Evolutionary conservation across 1,284 basidiomycete species (phyloP).

Genomic region (Puccinia sorghi): DNA sequence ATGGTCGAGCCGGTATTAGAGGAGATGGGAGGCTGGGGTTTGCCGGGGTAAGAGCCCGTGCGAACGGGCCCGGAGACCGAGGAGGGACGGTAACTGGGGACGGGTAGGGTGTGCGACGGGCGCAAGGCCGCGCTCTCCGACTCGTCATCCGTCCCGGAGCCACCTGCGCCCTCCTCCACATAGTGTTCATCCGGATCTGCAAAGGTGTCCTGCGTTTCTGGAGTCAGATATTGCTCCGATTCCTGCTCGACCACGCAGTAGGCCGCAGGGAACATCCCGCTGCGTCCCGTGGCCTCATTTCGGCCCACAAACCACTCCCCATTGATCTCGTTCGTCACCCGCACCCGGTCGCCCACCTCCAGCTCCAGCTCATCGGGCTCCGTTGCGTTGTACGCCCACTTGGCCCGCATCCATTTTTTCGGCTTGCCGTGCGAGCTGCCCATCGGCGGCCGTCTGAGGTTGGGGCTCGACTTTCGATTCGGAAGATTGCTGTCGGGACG

Average conservation of each 20-base stretch:
- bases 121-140: constrained; percentile 39
- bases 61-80: not conserved
- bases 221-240: constrained; percentile 3
- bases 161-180: constrained; percentile 26
- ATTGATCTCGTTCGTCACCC: constrained; percentile 45
- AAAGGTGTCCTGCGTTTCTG: constrained; percentile 35
- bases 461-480: constrained; percentile 13
- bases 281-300: constrained; percentile 39
- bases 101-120: not conserved
- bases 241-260: constrained; percentile 34
- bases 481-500: constrained; percentile 5
- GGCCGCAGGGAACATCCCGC: constrained; percentile 47
- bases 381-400: constrained; percentile 46
- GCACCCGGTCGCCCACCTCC: constrained; percentile 32
- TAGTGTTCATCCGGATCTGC: constrained; percentile 42
- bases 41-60: not conserved
- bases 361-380: constrained; percentile 41
- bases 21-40: not conserved
- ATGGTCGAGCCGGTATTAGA: not conserved
- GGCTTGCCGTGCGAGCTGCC: not conserved
- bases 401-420: constrained; percentile 30
- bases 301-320: constrained; percentile 41
- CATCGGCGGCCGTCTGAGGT: constrained; percentile 7
- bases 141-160: constrained; percentile 8
- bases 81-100: not conserved